These are phyloP conservation scores for Byssothecium circinans DNA, from an alignment of 2,329 filamentous ascomycete species.

Conservation along the genomic window DNA sequence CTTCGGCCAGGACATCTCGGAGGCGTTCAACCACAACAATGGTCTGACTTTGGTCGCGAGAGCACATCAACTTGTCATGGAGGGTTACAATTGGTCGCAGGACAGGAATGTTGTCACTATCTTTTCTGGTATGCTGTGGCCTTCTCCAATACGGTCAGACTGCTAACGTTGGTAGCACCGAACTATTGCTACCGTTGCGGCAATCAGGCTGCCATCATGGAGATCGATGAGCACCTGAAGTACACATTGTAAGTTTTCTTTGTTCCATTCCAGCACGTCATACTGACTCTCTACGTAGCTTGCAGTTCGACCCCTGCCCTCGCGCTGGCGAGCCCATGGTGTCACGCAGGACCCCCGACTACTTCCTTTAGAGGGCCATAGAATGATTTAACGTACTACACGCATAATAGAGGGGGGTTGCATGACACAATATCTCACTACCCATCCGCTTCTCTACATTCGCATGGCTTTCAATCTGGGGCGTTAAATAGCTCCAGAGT, in stretches of 20 bases:
- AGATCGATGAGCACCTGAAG: conserved; percentile 98
- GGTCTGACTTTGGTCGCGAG: conserved; percentile 92
- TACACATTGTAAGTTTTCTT: conserved; percentile 91
- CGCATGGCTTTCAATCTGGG: background rate
- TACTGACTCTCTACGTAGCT: conserved; percentile 58
- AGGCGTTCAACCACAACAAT: conserved; percentile 99
- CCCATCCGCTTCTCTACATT: background rate
- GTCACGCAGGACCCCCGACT: conserved; percentile 90
- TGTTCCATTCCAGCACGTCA: background rate
- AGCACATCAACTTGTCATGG: conserved; percentile 98
- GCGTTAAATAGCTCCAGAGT: background rate
- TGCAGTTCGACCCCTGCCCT: conserved; percentile 98
- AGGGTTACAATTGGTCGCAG: conserved; percentile 99
- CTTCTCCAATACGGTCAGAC: background rate
- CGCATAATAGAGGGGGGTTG: conserved; percentile 16
- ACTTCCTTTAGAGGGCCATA: conserved; percentile 76
- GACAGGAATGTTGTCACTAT: conserved; percentile 98
- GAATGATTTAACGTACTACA: conserved; percentile 8
- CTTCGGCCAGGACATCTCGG: conserved; percentile 94
- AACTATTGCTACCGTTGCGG: conserved; percentile 97
- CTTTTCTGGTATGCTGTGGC: conserved; percentile 67
- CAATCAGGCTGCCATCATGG: conserved; percentile 99
- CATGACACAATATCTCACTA: conserved; percentile 5
- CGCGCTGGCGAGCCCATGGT: conserved; percentile 98
- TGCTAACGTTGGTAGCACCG: conserved; percentile 48